Evolutionary conservation across 225 moss, liverwort and hornwort genomes (phyloP).

Genomic region (Physcomitrium patens): DNA sequence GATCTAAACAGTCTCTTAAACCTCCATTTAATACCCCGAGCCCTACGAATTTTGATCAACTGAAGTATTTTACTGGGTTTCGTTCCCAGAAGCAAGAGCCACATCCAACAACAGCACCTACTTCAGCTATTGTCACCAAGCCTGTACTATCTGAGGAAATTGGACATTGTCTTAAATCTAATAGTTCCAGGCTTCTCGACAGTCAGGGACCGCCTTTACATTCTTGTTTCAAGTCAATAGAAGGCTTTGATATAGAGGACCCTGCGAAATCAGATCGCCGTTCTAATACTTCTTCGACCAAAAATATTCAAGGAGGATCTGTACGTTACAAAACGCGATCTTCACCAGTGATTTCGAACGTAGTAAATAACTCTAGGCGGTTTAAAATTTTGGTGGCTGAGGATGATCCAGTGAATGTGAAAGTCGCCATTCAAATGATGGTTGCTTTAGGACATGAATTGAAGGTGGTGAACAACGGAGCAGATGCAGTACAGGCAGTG

Average conservation of each 20-base stretch:
- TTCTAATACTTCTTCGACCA: slow-evolving; percentile 18
- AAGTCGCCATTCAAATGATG: slow-evolving; percentile 47
- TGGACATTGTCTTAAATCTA: slow-evolving; percentile 18
- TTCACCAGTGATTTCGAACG: slow-evolving; percentile 22
- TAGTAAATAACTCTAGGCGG: slow-evolving; percentile 27
- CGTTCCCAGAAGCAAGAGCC: slow-evolving; percentile 24
- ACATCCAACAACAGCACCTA: slow-evolving; percentile 16
- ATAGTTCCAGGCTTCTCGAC: slow-evolving; percentile 22
- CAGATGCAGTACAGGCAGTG: slow-evolving; percentile 43
- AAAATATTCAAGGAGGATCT: slow-evolving; percentile 20
- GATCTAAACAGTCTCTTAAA: slow-evolving; percentile 14
- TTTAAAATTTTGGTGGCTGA: slow-evolving; percentile 42
- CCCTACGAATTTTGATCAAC: slow-evolving; percentile 15
- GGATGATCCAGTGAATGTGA: slow-evolving; percentile 49
- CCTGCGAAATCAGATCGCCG: slow-evolving; percentile 18
- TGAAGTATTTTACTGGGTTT: slow-evolving; percentile 17
- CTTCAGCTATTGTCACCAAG: slow-evolving; percentile 21
- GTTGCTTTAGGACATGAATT: slow-evolving; percentile 40
- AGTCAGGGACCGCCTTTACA: slow-evolving; percentile 11
- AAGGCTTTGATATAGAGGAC: slow-evolving; percentile 27
- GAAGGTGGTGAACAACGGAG: slow-evolving; percentile 46
- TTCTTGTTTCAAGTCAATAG: slow-evolving; percentile 1
- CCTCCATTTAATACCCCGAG: slow-evolving; percentile 5
- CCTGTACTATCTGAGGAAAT: slow-evolving; percentile 16
- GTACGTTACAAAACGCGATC: slow-evolving; percentile 16